These are phyloP conservation scores for Clonostachys byssicola DNA, from an alignment of 2,329 filamentous ascomycete genomes.

Conservation along the genomic window DNA sequence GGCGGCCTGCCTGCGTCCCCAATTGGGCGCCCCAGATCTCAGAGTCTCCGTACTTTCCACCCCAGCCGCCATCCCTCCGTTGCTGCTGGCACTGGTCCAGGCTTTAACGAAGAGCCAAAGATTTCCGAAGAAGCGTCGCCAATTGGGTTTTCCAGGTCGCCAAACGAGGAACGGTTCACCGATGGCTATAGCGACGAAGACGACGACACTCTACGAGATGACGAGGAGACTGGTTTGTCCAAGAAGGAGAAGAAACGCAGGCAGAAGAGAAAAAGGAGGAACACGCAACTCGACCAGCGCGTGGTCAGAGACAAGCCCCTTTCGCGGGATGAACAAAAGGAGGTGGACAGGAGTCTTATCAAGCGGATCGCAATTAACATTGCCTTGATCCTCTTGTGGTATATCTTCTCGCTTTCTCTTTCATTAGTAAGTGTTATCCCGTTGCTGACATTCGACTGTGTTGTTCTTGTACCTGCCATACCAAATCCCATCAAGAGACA, in stretches of 20 bases:
- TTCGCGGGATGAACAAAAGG: slow-evolving; percentile 67
- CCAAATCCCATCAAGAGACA: too few species aligned
- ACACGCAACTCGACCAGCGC: slow-evolving; percentile 66
- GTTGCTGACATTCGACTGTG: background rate
- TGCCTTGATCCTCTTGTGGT: slow-evolving; percentile 85
- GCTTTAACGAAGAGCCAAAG: slow-evolving; percentile 33
- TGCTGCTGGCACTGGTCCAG: slow-evolving; percentile 7
- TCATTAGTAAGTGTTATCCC: slow-evolving; percentile 63
- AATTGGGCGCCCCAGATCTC: slow-evolving; percentile 16
- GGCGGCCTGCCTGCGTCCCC: slow-evolving; percentile 13
- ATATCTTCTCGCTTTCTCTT: slow-evolving; percentile 85
- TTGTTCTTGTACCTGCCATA: background rate
- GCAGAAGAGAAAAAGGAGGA: slow-evolving; percentile 61
- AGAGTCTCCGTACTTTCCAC: slow-evolving; percentile 9
- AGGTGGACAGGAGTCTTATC: slow-evolving; percentile 71
- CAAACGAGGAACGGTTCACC: slow-evolving; percentile 14
- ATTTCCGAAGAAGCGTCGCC: slow-evolving; percentile 36
- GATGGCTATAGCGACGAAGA: slow-evolving; percentile 47
- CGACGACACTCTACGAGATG: slow-evolving; percentile 71
- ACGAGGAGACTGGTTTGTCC: slow-evolving; percentile 87
- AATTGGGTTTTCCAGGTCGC: slow-evolving; percentile 14
- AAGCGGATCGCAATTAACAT: slow-evolving; percentile 69
- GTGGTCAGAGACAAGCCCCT: slow-evolving; percentile 57
- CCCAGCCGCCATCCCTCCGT: background rate
- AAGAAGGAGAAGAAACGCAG: slow-evolving; percentile 66